phyloP scores from a whole-genome alignment of 176 grass and related monocot genomes.

The Oryza punctata region DNA sequence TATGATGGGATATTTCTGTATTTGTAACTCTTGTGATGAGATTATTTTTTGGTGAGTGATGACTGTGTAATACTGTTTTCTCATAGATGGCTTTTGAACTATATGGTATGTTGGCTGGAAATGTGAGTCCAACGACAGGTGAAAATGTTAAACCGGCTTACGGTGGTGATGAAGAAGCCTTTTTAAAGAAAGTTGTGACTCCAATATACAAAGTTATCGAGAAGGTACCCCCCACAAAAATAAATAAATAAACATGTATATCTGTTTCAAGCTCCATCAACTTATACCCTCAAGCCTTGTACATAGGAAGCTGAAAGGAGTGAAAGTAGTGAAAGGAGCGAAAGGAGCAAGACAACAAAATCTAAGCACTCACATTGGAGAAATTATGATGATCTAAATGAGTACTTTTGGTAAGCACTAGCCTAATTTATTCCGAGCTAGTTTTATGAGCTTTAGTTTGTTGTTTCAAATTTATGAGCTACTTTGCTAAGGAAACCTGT shows the following conservation, averaged over 20 bases:
- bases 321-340: neutral
- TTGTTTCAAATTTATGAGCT: neutral
- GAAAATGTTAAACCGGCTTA: constrained; percentile 96
- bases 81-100: constrained; percentile 95
- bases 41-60: constrained; percentile 14
- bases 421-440: constrained; percentile 2
- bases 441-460: neutral
- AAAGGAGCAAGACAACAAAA: constrained; percentile 70
- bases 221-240: constrained; percentile 47
- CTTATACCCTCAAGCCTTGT: constrained; percentile 26
- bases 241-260: neutral
- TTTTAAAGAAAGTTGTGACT: constrained; percentile 88
- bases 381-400: constrained; percentile 96
- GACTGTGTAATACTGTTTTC: constrained; percentile 15
- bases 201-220: constrained; percentile 87
- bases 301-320: constrained; percentile 82
- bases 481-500: constrained; percentile 16
- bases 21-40: constrained; percentile 3
- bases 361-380: constrained; percentile 97
- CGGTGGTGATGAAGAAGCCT: constrained; percentile 87
- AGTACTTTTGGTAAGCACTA: constrained; percentile 88
- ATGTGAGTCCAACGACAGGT: constrained; percentile 87
- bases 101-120: constrained; percentile 92
- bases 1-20: constrained; percentile 2
- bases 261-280: constrained; percentile 10